A percentile compares a stretch with the other conserved stretches of the same genome.
Conservation (phyloP, 1,284 basidiomycete species). For the Ceratobasidium sp. region DNA sequence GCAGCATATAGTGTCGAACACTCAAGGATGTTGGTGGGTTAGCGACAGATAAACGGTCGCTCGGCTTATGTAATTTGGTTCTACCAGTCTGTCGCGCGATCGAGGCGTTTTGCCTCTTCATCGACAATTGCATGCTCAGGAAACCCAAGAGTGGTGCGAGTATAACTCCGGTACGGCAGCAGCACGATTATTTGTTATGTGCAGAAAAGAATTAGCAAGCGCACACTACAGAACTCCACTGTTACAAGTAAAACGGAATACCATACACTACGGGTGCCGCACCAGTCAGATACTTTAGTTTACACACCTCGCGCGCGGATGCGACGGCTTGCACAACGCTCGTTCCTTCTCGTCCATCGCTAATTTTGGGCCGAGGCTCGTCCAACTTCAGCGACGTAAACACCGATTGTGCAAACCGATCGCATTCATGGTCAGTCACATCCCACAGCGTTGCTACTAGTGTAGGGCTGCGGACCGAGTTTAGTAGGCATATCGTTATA, state of each 20-base stretch:
- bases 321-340: conserved; percentile 80
- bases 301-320: conserved; percentile 82
- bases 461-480: conserved; percentile 75
- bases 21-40: no score
- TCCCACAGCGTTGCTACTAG: conserved; percentile 98
- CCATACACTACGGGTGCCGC: conserved; percentile 96
- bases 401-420: conserved; percentile 88
- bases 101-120: no score
- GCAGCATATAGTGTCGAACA: no score
- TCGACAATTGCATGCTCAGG: no score
- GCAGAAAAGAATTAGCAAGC: no score
- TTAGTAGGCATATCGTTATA: background rate
- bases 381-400: conserved; percentile 80
- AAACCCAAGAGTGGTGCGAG: no score
- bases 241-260: conserved; percentile 80
- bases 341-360: conserved; percentile 49
- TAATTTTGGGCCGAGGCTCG: conserved; percentile 54
- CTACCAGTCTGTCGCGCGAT: no score
- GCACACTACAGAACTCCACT: no score
- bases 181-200: no score
- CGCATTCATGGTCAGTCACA: conserved; percentile 97
- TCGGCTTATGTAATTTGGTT: no score
- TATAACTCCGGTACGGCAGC: no score
- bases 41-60: no score
- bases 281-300: conserved; percentile 93